Evolutionary conservation across 352 stramenopile species (phyloP).

Genomic region (Phytophthora agathidicida): DNA sequence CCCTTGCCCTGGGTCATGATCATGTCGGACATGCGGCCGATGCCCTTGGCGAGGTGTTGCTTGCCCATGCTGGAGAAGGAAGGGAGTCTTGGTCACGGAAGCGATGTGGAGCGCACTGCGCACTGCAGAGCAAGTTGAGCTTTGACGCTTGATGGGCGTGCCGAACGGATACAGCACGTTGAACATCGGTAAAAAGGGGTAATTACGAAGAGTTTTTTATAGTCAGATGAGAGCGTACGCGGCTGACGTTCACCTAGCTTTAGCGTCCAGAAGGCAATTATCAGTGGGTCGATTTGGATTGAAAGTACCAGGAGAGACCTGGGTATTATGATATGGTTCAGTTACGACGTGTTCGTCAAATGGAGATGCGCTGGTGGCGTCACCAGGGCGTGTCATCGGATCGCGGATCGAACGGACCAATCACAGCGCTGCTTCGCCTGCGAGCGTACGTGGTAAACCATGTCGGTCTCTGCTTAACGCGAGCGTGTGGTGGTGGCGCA

Average conservation of each 20-base stretch:
- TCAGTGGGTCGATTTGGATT: not conserved
- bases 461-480: conserved; percentile 2
- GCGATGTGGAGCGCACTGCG: conserved; percentile 11
- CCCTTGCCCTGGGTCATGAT: conserved; percentile 86
- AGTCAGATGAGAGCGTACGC: conserved; percentile 29
- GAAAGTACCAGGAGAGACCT: not conserved
- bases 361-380: conserved; percentile 11
- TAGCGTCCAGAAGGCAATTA: not conserved
- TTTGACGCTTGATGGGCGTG: conserved; percentile 23
- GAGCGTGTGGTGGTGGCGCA: conserved; percentile 3
- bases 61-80: conserved; percentile 55
- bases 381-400: conserved; percentile 11
- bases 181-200: conserved; percentile 35
- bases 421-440: conserved; percentile 3
- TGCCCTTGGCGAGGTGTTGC: conserved; percentile 72
- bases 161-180: conserved; percentile 15
- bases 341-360: conserved; percentile 7
- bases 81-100: not conserved
- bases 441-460: conserved; percentile 30
- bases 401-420: conserved; percentile 8
- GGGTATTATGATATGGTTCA: not conserved
- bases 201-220: conserved; percentile 33
- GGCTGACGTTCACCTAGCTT: conserved; percentile 22
- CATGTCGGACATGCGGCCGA: conserved; percentile 87
- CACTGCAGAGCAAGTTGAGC: conserved; percentile 28